Percentiles rank a stretch among this genome's conserved stretches.
phyloP scores from a whole-genome alignment of 495 filamentous ascomycete genomes.

The Hypoxylon fragiforme region DNA sequence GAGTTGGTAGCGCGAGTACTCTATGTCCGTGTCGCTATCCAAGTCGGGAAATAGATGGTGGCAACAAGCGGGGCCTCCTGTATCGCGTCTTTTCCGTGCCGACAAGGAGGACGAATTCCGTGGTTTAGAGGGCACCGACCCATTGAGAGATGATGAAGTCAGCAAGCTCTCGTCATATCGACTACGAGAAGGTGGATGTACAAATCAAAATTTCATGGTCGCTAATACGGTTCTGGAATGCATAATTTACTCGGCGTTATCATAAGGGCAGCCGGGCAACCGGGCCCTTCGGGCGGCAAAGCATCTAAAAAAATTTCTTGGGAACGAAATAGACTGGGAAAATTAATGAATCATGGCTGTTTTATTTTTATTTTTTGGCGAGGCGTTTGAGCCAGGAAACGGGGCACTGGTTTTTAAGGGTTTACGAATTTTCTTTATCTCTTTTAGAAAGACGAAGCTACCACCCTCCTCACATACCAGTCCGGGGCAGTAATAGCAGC shows the following conservation, averaged over 20 bases:
- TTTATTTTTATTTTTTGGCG: too few relatives aligned
- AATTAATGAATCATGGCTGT: constrained; percentile 8
- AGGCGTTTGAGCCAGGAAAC: constrained; percentile 24
- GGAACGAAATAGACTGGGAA: constrained; percentile 28
- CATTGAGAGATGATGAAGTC: constrained; percentile 4
- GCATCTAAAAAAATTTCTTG: constrained; percentile 33
- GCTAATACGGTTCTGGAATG: constrained; percentile 8
- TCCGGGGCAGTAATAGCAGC: background rate
- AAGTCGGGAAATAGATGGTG: constrained; percentile 37
- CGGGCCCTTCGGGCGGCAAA: constrained; percentile 24
- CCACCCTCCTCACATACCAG: constrained; percentile 22
- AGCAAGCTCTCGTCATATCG: too few relatives aligned
- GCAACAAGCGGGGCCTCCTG: constrained; percentile 46
- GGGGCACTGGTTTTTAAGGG: background rate
- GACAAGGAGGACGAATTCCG: constrained; percentile 20
- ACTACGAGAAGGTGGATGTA: constrained; percentile 1
- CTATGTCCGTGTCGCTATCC: constrained; percentile 16
- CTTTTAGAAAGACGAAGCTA: constrained; percentile 25
- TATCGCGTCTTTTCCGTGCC: constrained; percentile 46
- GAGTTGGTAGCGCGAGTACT: constrained; percentile 13
- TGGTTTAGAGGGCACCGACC: constrained; percentile 7
- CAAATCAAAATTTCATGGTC: constrained; percentile 10
- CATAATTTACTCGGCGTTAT: constrained; percentile 31
- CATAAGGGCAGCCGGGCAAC: constrained; percentile 28
- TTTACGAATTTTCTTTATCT: constrained; percentile 3